Base-by-base conservation (phyloP, 139 green algal species). In the Chlorella sp. region DNA sequence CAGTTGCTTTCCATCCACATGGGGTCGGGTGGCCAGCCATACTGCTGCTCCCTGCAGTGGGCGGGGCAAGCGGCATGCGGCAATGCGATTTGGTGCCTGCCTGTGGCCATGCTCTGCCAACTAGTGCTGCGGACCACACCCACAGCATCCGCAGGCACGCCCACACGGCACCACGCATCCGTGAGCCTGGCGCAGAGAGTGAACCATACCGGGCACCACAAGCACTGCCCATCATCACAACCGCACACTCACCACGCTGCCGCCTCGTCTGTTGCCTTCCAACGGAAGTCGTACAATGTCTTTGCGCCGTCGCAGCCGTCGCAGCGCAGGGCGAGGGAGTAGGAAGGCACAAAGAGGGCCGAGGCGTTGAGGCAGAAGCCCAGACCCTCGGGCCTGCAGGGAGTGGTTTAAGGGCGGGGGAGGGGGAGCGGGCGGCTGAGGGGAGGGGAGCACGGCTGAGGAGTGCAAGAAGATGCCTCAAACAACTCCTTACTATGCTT, bases 1-100 rank as follows among this genome's bases (percentile, higher is more conserved):
- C 94, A 96, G 80, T 95, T 92, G 83, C 89, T 94, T 81, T 96
- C 94, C 4, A 87, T 86, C 93, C 92, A 96, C 64, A 93, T 72
- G 1, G 90, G 88, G 56, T 96, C 94, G 0, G 56, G 6, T 0
- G 94, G 94, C 94, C 93, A 96, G 30, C 57, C 81, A 65, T 87
- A 71, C 68, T 56, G 30, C 28, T 4, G 17, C 65, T 91, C 88
- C 94, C 86, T 87, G 82, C 73, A 55, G 17, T 12, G 6, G 67
- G 67, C 28, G 1, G 32, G 30, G 9, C 30, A 73, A 16, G 67
- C 12, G 28, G 13, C 67, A 44, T 28, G 32, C 32, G 5, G 32
- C 20, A 30, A 51, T 51, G 44, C 21, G 63, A 69, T 30, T 21
- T 13, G 1, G 63, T 69, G 63, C 60, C 25, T 30, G 60, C 23